Evolutionary conservation across 2,329 filamentous ascomycete species (phyloP).

Genomic region (Trichoderma sp.): DNA sequence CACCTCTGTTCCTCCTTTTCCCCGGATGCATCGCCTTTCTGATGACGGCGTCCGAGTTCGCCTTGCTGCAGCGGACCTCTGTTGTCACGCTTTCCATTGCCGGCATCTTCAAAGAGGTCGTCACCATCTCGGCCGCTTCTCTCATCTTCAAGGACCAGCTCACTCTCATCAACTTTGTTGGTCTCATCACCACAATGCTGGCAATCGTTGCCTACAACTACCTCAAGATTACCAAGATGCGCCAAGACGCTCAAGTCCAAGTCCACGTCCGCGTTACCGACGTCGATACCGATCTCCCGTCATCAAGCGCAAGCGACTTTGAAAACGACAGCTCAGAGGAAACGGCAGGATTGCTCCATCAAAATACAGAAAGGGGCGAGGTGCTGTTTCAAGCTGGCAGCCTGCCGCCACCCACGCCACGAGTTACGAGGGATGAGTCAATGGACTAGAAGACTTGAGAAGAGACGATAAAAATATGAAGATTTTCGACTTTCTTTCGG

Average conservation of each 20-base stretch:
- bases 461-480: not conserved
- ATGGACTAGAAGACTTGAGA: not conserved
- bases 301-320: conserved; percentile 43
- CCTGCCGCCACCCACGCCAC: conserved; percentile 31
- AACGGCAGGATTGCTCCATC: conserved; percentile 47
- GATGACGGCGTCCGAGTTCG: conserved; percentile 97
- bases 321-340: conserved; percentile 51
- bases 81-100: conserved; percentile 96
- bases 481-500: not conserved
- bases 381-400: conserved; percentile 43
- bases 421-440: conserved; percentile 14
- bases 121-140: conserved; percentile 88
- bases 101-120: conserved; percentile 98
- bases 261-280: conserved; percentile 48
- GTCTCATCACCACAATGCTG: conserved; percentile 81
- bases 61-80: conserved; percentile 88
- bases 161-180: conserved; percentile 83
- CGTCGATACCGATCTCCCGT: conserved; percentile 37
- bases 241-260: conserved; percentile 65
- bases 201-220: conserved; percentile 93
- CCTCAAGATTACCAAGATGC: conserved; percentile 90
- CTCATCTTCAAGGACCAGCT: conserved; percentile 86
- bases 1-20: conserved; percentile 78
- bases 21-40: conserved; percentile 89
- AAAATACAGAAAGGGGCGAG: conserved; percentile 41